Base-by-base conservation (phyloP, 2,329 filamentous ascomycete species). In the Didymella pinodella region DNA sequence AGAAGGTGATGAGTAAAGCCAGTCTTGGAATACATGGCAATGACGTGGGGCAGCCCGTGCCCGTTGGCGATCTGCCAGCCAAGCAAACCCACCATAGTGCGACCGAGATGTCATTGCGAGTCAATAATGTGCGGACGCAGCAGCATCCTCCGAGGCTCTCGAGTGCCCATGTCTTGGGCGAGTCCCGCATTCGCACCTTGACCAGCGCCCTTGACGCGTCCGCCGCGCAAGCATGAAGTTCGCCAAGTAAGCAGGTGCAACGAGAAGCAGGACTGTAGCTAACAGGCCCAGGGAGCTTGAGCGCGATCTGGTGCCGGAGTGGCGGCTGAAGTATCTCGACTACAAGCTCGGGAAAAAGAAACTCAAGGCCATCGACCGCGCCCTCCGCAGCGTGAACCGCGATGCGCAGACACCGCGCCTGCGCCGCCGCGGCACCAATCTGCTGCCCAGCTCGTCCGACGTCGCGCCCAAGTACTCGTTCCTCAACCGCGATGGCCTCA, bases 291-390 rank as follows among this genome's bases (percentile, higher is more conserved):
- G 85, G 74, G 92, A 96, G 80, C 84, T 97, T 63, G 92, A 97
- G 74, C 86, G 90, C 73, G 91, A 96, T 70, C 86, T 93, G 53
- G 92, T 97, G 65, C 93, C 93, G 74, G 93, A 98, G 86, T 98
- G 94, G 94, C 88, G 91, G 71, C 86, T 89, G 76, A 96, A 97
- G 78, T 98, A 97, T 77, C 85, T 98, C 68, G 88, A 97, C 79
- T 98, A 98, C 83, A 97, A 96, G 85, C 72, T 75, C 48, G 94
- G 93, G 61, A 98, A 98, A 81, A 97, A 97, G 80, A 90, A 93
- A 75, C 84, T 98, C 77, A 98, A 97, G 78, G 88, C 88, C 56
- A 88, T 97, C 51, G 80, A 84, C 25, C 86, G 90, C 62, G 92
- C 92, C 59, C 84, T 95, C 62, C 83, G 85, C 54, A 83, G 79